These are phyloP conservation scores for Aureobasidium lini DNA, from an alignment of 2,329 filamentous ascomycete species.

Conservation along the genomic window DNA sequence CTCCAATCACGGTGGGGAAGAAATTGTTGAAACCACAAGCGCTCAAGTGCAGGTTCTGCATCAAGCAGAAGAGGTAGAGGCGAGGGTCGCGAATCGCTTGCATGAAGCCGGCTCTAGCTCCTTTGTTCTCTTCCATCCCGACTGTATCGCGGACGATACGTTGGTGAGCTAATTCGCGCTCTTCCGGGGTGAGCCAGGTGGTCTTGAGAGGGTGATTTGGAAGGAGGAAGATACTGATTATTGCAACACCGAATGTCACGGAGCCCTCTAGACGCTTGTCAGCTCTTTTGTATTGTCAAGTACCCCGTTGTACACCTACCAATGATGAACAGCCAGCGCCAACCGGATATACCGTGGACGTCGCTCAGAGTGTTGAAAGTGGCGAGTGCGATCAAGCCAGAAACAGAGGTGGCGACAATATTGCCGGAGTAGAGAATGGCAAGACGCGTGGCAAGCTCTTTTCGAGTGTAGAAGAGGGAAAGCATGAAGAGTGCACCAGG, in stretches of 20 bases:
- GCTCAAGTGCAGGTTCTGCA: neutral
- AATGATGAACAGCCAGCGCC: conserved; percentile 38
- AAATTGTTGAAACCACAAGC: conserved; percentile 49
- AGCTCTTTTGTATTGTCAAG: conserved; percentile 19
- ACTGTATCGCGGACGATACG: neutral
- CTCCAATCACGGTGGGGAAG: conserved; percentile 57
- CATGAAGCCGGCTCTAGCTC: neutral
- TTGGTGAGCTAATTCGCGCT: neutral
- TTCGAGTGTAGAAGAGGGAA: conserved; percentile 30
- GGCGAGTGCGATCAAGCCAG: conserved; percentile 34
- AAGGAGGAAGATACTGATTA: neutral
- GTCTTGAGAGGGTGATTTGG: neutral
- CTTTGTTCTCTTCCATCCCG: neutral
- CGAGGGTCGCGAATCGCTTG: neutral
- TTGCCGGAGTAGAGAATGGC: conserved; percentile 34
- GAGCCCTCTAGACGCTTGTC: neutral
- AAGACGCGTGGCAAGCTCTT: conserved; percentile 32
- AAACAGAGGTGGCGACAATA: conserved; percentile 33
- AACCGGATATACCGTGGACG: conserved; percentile 32
- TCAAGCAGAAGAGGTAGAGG: neutral
- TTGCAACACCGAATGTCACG: neutral
- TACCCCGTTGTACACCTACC: conserved; percentile 31
- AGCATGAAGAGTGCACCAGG: conserved; percentile 27
- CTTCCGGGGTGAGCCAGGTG: neutral
- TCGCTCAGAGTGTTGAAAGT: conserved; percentile 32